These are phyloP conservation scores for Russula sp. DNA, from an alignment of 768 basidiomycete species.

Conservation along the genomic window DNA sequence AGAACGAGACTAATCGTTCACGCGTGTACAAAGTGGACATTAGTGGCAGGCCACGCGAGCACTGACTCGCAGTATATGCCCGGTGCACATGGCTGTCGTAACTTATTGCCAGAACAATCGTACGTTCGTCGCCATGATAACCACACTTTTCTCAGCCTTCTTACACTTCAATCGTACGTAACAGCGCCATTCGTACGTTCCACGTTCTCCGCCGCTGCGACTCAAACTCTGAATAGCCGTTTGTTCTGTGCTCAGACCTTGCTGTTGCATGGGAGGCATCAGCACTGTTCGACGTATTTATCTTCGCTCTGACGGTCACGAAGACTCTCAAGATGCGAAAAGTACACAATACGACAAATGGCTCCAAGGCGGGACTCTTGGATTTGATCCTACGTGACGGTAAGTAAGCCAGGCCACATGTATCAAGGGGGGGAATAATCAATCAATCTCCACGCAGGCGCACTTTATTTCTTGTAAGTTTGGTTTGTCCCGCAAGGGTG, in stretches of 20 bases:
- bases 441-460: conserved; percentile 38
- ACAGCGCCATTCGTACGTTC: conserved; percentile 33
- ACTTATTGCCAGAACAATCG: conserved; percentile 29
- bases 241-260: conserved; percentile 29
- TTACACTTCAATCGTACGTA: neutral
- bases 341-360: conserved; percentile 32
- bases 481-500: neutral
- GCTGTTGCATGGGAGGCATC: conserved; percentile 50
- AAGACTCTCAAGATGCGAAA: conserved; percentile 42
- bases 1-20: neutral
- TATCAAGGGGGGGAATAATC: neutral
- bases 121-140: conserved; percentile 24
- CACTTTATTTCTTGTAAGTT: conserved; percentile 55
- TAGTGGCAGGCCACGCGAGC: conserved; percentile 39
- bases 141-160: neutral
- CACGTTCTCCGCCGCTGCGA: neutral
- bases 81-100: conserved; percentile 31
- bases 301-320: conserved; percentile 48
- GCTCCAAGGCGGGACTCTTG: conserved; percentile 39
- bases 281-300: conserved; percentile 47
- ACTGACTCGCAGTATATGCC: neutral
- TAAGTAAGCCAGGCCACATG: conserved; percentile 32
- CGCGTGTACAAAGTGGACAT: conserved; percentile 41
- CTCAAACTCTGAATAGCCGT: neutral
- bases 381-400: conserved; percentile 50